These are phyloP conservation scores for Penicillium paradoxum DNA, from an alignment of 495 filamentous ascomycete genomes.

Conservation along the genomic window DNA sequence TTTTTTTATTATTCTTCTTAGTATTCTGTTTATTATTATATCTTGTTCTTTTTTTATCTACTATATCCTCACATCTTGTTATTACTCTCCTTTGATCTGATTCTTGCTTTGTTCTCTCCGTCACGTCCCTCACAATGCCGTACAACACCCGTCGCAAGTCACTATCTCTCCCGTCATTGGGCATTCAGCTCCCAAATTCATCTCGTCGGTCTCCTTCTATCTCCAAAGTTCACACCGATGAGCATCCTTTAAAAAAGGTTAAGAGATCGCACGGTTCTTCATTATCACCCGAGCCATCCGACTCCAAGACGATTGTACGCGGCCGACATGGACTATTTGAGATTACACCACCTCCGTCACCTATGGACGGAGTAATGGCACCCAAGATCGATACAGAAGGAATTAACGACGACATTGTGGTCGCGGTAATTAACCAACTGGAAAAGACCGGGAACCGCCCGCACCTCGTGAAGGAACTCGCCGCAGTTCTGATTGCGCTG, in stretches of 20 bases:
- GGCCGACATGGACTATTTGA: conserved; percentile 50
- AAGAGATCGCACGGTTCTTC: conserved; percentile 73
- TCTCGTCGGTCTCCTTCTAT: conserved; percentile 65
- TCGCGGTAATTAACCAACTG: conserved; percentile 84
- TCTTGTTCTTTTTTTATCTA: conserved; percentile 21
- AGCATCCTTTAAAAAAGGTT: conserved; percentile 70
- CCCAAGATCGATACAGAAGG: conserved; percentile 78
- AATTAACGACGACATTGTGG: conserved; percentile 92
- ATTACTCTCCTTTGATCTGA: conserved; percentile 14
- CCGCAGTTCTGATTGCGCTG: conserved; percentile 66
- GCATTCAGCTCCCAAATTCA: conserved; percentile 82
- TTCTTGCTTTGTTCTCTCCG: conserved; percentile 5
- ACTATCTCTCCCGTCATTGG: conserved; percentile 85
- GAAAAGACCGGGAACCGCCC: conserved; percentile 90
- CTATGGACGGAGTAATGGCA: conserved; percentile 47
- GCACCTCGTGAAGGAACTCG: conserved; percentile 91
- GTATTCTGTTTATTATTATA: conserved; percentile 18
- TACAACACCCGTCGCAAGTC: conserved; percentile 99
- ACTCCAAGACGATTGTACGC: conserved; percentile 40
- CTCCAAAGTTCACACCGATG: conserved; percentile 49
- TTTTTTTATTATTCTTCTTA: conserved; percentile 19
- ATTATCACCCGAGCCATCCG: conserved; percentile 46
- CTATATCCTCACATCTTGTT: conserved; percentile 24
- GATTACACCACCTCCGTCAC: conserved; percentile 85
- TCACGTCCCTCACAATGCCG: conserved; percentile 61